Evolutionary conservation across 75 land plant genomes (phyloP).

Genomic region (Azolla pinnata): DNA sequence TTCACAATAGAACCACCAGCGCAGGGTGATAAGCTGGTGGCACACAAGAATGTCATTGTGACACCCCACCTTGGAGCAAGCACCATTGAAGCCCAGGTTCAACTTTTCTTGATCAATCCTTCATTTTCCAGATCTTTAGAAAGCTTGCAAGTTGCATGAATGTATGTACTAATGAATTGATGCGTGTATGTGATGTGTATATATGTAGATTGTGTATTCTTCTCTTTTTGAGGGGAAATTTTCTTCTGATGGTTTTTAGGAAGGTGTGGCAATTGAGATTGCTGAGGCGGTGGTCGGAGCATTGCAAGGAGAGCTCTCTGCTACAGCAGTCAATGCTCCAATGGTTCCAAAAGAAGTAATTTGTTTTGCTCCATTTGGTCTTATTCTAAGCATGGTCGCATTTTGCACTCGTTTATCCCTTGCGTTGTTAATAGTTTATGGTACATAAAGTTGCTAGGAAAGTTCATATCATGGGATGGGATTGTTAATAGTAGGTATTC

Average conservation of each 20-base stretch:
- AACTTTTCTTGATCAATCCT: too few relatives aligned
- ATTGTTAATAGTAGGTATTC: too few relatives aligned
- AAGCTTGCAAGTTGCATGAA: neutral
- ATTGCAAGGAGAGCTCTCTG: conserved; percentile 83
- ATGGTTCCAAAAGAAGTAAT: conserved; percentile 85
- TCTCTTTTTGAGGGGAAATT: neutral
- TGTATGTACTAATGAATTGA: too few relatives aligned
- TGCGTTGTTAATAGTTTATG: too few relatives aligned
- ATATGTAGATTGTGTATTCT: neutral
- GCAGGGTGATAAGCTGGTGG: conserved; percentile 56
- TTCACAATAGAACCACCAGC: conserved; percentile 79
- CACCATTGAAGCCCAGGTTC: conserved; percentile 86
- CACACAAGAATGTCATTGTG: conserved; percentile 74
- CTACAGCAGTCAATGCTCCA: conserved; percentile 93
- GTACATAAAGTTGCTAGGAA: too few relatives aligned
- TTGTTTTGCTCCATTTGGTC: too few relatives aligned
- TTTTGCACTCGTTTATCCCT: too few relatives aligned
- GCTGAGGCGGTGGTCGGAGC: conserved; percentile 96
- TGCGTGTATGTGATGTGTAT: neutral
- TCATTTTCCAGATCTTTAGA: too few relatives aligned
- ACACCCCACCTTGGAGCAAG: conserved; percentile 98
- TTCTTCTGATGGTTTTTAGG: conserved; percentile 28
- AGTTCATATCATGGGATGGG: too few relatives aligned
- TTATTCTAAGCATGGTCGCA: too few relatives aligned
- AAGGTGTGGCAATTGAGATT: conserved; percentile 94